Conservation (phyloP, 495 filamentous ascomycete genomes). For the Xylaria longipes region DNA sequence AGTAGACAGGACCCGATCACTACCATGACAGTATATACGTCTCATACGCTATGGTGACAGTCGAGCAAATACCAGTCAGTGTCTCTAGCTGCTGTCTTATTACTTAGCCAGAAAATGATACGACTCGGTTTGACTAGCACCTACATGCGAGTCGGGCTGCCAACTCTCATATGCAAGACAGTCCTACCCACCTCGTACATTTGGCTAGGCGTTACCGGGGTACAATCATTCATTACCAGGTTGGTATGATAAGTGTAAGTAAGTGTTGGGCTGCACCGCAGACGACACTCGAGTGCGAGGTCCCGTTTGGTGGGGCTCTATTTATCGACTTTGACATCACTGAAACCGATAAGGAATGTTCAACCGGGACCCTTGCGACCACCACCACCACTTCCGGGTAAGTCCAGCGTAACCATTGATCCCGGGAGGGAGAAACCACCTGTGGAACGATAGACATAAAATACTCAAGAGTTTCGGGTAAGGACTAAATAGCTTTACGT, state of each 20-base stretch:
- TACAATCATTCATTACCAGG: not conserved
- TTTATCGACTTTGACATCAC: conserved; percentile 24
- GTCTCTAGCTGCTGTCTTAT: conserved; percentile 13
- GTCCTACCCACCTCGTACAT: conserved; percentile 1
- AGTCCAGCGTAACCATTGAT: not conserved
- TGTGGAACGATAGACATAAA: not conserved
- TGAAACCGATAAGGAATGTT: conserved; percentile 20
- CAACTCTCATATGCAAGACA: conserved; percentile 13
- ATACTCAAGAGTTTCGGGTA: not conserved
- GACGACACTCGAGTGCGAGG: conserved; percentile 2
- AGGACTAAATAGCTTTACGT: not conserved
- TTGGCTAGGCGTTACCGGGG: not conserved
- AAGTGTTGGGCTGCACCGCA: conserved; percentile 5
- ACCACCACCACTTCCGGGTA: conserved; percentile 15
- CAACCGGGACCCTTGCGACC: conserved; percentile 11
- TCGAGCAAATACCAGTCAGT: not conserved
- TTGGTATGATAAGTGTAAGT: not conserved
- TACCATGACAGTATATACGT: conserved; percentile 25
- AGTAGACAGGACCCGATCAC: not conserved
- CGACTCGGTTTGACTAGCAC: not conserved
- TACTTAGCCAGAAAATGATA: conserved; percentile 2
- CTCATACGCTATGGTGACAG: conserved; percentile 8
- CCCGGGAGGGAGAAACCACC: not conserved
- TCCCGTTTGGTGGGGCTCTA: conserved; percentile 10
- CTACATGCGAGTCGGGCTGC: conserved; percentile 14